Conservation (phyloP, 2,329 filamentous ascomycete genomes). For the Colletotrichum musicola region DNA sequence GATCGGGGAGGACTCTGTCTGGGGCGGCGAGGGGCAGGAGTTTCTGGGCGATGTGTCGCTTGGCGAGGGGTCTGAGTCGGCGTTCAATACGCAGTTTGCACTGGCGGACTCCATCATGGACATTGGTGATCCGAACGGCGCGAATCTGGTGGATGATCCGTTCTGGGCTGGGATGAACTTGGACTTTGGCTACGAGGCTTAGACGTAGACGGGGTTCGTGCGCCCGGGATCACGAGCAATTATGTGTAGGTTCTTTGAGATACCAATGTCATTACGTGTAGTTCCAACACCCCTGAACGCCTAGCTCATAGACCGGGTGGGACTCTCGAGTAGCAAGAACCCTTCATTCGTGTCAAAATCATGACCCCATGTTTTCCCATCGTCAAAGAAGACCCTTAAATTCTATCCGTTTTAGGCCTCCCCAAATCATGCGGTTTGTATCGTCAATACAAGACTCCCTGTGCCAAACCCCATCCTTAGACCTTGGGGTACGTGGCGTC, state of each 20-base stretch:
- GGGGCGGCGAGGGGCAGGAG: conserved; percentile 2
- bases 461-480: not conserved
- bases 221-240: not conserved
- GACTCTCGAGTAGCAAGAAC: not conserved
- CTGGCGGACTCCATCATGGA: conserved; percentile 29
- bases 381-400: not conserved
- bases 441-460: too few species aligned
- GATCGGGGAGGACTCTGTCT: conserved; percentile 15
- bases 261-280: not conserved
- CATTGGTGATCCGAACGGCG: not conserved
- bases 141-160: conserved; percentile 22
- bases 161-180: conserved; percentile 32
- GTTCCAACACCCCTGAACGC: not conserved
- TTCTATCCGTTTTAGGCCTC: not conserved
- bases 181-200: conserved; percentile 11
- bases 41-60: not conserved
- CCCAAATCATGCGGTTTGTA: too few species aligned
- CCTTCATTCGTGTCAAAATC: not conserved
- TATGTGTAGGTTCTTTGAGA: too few species aligned
- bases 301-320: not conserved
- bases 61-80: conserved; percentile 12
- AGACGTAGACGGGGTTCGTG: not conserved
- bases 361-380: not conserved
- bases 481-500: not conserved
- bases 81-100: conserved; percentile 34